Percentiles rank a stretch among this genome's conserved stretches.
Conservation (phyloP, 2,329 filamentous ascomycete species). For the Penicillium sp. region DNA sequence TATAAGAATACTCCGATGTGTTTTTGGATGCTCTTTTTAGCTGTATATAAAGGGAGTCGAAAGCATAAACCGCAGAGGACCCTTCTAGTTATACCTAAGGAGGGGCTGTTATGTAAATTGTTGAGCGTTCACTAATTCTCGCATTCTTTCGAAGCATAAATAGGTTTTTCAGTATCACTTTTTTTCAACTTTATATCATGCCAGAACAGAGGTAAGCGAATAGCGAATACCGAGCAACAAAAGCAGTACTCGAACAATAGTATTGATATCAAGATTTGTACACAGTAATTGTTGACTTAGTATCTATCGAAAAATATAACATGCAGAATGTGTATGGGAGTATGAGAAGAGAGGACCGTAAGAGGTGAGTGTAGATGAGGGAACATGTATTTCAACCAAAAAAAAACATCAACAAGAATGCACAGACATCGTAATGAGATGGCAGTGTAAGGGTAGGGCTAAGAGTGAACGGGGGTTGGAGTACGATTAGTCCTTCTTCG, state of each 20-base stretch:
- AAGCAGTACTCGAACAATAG: background rate
- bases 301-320: conserved; percentile 20
- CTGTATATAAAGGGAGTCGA: too few species aligned
- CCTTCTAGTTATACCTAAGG: too few species aligned
- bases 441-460: background rate
- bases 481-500: conserved; percentile 21
- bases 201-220: background rate
- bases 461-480: background rate
- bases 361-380: conserved; percentile 10
- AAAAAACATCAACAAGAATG: background rate
- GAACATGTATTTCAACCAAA: background rate
- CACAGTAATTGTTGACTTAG: conserved; percentile 10
- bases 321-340: conserved; percentile 8
- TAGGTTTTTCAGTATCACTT: background rate
- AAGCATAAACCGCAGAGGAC: too few species aligned
- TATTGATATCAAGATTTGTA: conserved; percentile 16
- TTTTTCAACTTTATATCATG: background rate
- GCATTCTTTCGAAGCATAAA: background rate
- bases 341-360: conserved; percentile 4
- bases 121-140: background rate
- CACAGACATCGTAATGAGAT: background rate
- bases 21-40: background rate
- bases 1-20: background rate
- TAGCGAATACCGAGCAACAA: background rate
- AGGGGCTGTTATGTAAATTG: background rate